Conservation (phyloP, 371 early-diverging fungal species). For the Mucor saturninus region DNA sequence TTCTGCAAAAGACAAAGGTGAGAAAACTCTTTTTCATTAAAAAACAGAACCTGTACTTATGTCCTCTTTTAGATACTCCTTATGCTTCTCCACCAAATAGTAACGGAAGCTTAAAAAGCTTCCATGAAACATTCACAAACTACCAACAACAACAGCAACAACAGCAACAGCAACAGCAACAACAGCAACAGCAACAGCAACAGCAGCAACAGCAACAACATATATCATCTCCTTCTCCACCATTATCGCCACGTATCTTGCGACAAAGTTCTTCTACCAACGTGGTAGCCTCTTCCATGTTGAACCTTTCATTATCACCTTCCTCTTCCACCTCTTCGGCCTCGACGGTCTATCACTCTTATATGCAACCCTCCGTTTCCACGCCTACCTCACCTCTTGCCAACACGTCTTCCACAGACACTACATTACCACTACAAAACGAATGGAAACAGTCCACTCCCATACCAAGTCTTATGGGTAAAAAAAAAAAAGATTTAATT, state of each 20-base stretch:
- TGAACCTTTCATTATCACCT: constrained; percentile 30
- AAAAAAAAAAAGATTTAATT: neutral
- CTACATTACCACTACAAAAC: neutral
- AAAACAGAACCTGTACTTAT: too few relatives aligned
- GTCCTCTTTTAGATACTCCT: neutral
- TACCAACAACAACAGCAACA: neutral
- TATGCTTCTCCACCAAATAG: constrained; percentile 20
- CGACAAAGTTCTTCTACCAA: constrained; percentile 19
- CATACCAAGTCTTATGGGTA: constrained; percentile 38
- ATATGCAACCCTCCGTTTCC: constrained; percentile 27
- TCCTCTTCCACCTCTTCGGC: constrained; percentile 27
- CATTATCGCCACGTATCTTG: constrained; percentile 23
- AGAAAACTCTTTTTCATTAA: neutral
- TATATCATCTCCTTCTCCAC: constrained; percentile 18
- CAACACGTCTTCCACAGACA: neutral
- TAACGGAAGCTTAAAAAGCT: constrained; percentile 10
- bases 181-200: neutral
- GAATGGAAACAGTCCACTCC: constrained; percentile 33
- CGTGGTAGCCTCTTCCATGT: constrained; percentile 13
- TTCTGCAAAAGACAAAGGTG: constrained; percentile 3
- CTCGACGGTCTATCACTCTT: neutral
- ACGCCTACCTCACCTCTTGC: constrained; percentile 26
- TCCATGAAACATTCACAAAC: neutral
- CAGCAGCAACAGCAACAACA: neutral
- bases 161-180: neutral